These are phyloP conservation scores for Chaetomium sp. DNA, from an alignment of 2,329 filamentous ascomycete genomes.

Conservation along the genomic window DNA sequence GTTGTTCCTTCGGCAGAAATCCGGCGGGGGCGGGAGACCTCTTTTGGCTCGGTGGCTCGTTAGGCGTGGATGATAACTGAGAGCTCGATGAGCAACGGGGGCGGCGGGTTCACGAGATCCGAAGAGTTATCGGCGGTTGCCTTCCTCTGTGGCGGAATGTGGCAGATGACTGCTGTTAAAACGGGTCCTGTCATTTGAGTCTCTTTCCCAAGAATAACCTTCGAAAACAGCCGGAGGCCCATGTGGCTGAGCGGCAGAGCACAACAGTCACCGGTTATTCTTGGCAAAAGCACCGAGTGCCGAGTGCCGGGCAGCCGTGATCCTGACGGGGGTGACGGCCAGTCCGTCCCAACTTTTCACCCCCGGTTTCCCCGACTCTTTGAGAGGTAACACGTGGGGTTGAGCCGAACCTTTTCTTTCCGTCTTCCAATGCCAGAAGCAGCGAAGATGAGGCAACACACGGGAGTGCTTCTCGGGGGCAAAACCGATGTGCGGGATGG, in stretches of 20 bases:
- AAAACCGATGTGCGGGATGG: too few relatives aligned
- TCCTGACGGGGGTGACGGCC: too few relatives aligned
- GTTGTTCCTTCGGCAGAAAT: too few relatives aligned
- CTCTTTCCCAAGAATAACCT: too few relatives aligned
- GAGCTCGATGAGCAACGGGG: too few relatives aligned
- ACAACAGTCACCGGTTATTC: not conserved
- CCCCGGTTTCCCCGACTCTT: not conserved
- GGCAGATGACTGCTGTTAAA: not conserved
- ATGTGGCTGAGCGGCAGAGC: not conserved
- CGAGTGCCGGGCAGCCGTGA: slow-evolving; percentile 3
- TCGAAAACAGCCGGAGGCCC: not conserved
- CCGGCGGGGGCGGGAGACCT: too few relatives aligned
- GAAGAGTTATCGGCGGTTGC: too few relatives aligned
- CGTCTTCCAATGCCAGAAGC: not conserved
- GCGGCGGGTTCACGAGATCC: too few relatives aligned
- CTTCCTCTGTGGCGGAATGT: too few relatives aligned
- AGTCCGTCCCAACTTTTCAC: not conserved
- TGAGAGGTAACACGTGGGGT: not conserved
- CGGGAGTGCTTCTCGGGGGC: not conserved
- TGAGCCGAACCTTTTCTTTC: not conserved
- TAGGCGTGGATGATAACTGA: too few relatives aligned
- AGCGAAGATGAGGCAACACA: not conserved
- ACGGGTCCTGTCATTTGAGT: not conserved
- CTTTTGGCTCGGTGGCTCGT: too few relatives aligned
- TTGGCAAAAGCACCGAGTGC: not conserved